phyloP scores from a whole-genome alignment of 768 basidiomycete species.

The Coprinopsis strossmayeri region DNA sequence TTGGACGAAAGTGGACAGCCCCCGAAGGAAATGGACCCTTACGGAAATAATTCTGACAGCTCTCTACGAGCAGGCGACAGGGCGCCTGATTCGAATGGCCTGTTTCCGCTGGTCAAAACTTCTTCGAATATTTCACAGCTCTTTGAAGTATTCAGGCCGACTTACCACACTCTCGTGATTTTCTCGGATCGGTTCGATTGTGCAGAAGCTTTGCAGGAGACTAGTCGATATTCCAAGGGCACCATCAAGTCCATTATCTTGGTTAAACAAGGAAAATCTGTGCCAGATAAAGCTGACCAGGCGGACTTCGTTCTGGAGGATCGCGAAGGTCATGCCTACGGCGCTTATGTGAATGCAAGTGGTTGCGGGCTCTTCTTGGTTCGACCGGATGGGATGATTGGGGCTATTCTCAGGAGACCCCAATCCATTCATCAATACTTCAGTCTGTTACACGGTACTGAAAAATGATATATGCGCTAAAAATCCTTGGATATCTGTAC shows the following conservation, averaged over 20 bases:
- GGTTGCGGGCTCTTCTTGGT: not conserved
- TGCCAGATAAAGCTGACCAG: not conserved
- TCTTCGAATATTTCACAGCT: not conserved
- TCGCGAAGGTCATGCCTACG: not conserved
- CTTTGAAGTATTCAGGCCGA: not conserved
- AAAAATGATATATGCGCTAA: too few species aligned
- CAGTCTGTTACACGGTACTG: too few species aligned
- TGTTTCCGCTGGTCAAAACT: not conserved
- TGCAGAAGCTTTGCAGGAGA: not conserved
- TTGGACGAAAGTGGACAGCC: slow-evolving; percentile 31
- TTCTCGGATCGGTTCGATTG: not conserved
- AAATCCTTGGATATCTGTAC: too few species aligned
- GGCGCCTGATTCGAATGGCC: slow-evolving; percentile 34
- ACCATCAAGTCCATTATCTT: not conserved
- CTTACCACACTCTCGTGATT: not conserved
- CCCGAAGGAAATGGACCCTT: too few species aligned
- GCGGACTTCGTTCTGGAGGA: not conserved
- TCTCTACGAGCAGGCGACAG: slow-evolving; percentile 34
- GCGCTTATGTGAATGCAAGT: not conserved
- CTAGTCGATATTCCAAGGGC: not conserved
- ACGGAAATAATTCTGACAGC: too few species aligned
- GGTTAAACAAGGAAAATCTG: not conserved
- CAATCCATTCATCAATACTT: not conserved
- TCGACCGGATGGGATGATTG: not conserved
- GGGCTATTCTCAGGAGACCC: not conserved